phyloP scores from a whole-genome alignment of 768 basidiomycete genomes.

The Mycena vulgaris region DNA sequence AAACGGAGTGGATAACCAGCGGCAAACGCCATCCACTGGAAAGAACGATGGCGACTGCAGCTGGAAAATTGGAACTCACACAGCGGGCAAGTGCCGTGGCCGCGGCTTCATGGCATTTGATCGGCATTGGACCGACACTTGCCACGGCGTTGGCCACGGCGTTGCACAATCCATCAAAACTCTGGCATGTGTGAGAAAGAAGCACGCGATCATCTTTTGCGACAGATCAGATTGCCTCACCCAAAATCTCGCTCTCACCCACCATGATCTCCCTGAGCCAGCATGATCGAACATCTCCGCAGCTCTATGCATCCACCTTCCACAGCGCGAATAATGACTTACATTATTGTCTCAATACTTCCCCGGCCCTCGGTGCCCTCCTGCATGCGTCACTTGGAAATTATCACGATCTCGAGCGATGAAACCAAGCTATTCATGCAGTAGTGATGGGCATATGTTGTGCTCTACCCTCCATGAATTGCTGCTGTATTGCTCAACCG shows the following conservation, averaged over 20 bases:
- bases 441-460: not conserved
- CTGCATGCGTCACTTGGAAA: not conserved
- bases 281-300: not conserved
- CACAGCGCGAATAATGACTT: not conserved
- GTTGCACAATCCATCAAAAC: not conserved
- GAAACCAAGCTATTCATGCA: constrained; percentile 6
- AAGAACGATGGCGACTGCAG: no score
- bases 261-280: constrained; percentile 11
- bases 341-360: not conserved
- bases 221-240: not conserved
- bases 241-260: constrained; percentile 2
- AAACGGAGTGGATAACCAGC: no score
- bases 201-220: not conserved
- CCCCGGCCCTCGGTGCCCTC: not conserved
- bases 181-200: not conserved
- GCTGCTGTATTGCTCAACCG: not conserved
- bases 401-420: constrained; percentile 1
- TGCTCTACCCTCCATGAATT: constrained; percentile 12
- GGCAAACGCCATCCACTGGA: no score
- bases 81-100: no score
- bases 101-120: no score
- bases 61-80: no score
- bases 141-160: not conserved
- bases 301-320: not conserved
- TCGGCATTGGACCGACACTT: not conserved